Base-by-base conservation (phyloP, 495 filamentous ascomycete species). In the Lepraria neglecta region DNA sequence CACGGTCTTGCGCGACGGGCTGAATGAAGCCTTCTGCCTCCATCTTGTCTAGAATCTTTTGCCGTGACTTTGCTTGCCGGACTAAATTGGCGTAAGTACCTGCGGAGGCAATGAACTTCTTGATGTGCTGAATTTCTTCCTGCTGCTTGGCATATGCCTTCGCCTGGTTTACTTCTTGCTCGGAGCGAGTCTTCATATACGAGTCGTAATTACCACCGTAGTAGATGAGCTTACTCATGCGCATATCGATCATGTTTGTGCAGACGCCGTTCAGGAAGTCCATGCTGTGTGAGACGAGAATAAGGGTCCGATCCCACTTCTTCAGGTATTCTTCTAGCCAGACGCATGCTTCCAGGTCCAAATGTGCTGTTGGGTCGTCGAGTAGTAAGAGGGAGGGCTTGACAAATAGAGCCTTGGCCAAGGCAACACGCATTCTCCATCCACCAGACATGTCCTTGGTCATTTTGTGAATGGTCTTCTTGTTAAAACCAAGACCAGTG, bases 1-100 rank as follows among this genome's bases (percentile, higher is more conserved):
- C 89, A 50, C 87, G 82, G 76, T 98, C 94, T 62, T 82, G 73
- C 63, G 82, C 74, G 60, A 98, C 90, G 33, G 89, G 87, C 78
- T 98, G 87, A 69, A 98, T 97, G 74, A 97, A 91, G 65, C 94
- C 94, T 68, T 98, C 94, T 59, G 94, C 95, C 80, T 97, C 94
- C 94, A 98, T 98, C 83, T 98, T 98, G 83, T 98, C 94, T 61
- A 98, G 84, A 74, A 98, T 97, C 89, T 98, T 98, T 76, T 98
- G 94, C 53, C 94, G 86, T 35, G 94, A 97, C 81, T 98, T 98
- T 74, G 94, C 94, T 79, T 98, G 94, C 70, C 91, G 81, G 69
- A 99, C 94, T 76, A 99, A 83, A 80, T 99, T 99, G 82, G 94
- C 94, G 72, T 99, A 99, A 62, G 94, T 99, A 91, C 94, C 94